Percentiles rank a stretch among this genome's conserved stretches.
Evolutionary conservation across 768 basidiomycete genomes (phyloP).

Genomic region (Rhodosporidiobolus odoratus): DNA sequence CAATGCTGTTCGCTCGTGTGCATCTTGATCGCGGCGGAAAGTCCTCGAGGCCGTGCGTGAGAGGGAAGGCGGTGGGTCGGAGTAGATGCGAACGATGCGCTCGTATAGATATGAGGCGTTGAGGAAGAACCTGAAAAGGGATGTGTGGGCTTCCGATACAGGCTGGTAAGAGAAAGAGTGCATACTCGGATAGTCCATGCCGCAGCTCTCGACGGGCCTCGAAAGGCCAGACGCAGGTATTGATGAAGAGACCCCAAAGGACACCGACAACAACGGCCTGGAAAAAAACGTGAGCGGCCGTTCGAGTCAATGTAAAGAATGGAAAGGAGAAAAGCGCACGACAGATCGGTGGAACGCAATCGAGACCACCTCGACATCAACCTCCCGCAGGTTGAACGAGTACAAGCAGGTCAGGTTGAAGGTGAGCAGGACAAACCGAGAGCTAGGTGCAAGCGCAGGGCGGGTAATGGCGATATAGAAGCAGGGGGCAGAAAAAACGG

Average conservation of each 20-base stretch:
- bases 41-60: background rate
- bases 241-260: conserved; percentile 80
- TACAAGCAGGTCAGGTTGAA: conserved; percentile 73
- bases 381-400: conserved; percentile 43
- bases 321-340: background rate
- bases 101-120: conserved; percentile 95
- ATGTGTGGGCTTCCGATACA: background rate
- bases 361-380: conserved; percentile 53
- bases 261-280: conserved; percentile 74
- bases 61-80: conserved; percentile 53
- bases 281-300: background rate
- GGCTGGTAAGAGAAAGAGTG: conserved; percentile 4
- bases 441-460: conserved; percentile 55
- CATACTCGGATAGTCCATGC: conserved; percentile 78
- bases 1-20: conserved; percentile 18
- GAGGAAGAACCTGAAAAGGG: conserved; percentile 66
- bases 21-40: background rate
- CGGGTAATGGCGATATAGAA: conserved; percentile 81
- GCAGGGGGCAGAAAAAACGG: conserved; percentile 85
- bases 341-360: conserved; percentile 73
- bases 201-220: conserved; percentile 85
- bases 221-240: conserved; percentile 90
- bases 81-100: conserved; percentile 79
- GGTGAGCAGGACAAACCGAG: conserved; percentile 74
- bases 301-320: background rate